Evolutionary conservation across 176 grass and related monocot genomes (phyloP), one percentile per base, ranked within the genome.

Genomic region (Rhynchospora breviuscula): DNA sequence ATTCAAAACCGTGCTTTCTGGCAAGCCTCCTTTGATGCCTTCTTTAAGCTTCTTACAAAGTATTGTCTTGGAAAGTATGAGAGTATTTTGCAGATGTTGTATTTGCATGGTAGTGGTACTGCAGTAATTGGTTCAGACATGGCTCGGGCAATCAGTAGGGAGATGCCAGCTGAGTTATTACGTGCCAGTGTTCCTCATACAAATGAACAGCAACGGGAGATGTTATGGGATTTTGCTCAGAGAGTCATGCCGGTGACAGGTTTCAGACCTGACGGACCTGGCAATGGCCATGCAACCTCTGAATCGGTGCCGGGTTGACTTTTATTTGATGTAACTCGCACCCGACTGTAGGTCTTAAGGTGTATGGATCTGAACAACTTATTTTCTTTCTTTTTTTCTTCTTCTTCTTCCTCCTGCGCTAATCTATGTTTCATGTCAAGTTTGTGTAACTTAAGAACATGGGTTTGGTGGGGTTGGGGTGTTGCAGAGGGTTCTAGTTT

Each of bases 11-110:
- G 97, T 62, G 86, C 97, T 79, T 91, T 96, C 17, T 99, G 97
- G 97, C 97, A 99, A 81, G 89, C 97, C 54, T 99, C 97, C 57
- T 99, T 99, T 83, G 93, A 96, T 85, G 93, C 91, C 84, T 99
- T 99, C 88, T 99, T 99, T 83, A 91, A 84, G 67, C 93, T 99
- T 82, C 89, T 99, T 25, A 92, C 93, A 43, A 93, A 99, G 64
- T 99, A 96, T 61, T 99, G 93, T 70, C 44, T 92, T 76, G 91
- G 89, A 47, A 99, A 99, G 89, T 96, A 92, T 79, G 93, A 96
- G 74, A 99, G 97, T 85, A 99, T 99, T 72, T 25, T 84, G 82
- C 93, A 93, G 80, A 92, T 92, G 91, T 87, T 92, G 83, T 74
- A 91, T 23, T 83, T 86, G 88, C 91, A 95, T 59, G 33, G 79